Evolutionary conservation across 176 grass and related monocot species (phyloP).

Genomic region (Aegilops bicornis): DNA sequence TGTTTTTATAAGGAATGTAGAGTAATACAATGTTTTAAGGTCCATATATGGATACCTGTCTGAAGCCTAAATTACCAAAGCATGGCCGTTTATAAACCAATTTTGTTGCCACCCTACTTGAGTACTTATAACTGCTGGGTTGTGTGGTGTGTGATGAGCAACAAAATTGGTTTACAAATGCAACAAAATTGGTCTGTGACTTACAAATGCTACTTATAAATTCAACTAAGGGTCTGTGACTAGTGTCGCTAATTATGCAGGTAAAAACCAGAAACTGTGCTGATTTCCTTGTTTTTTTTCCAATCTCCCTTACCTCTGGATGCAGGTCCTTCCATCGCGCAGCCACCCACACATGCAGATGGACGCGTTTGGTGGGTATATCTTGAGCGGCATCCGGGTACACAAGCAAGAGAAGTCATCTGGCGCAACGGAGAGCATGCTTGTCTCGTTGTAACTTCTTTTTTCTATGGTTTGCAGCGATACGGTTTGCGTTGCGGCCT

Average conservation of each 20-base stretch:
- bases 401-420: conserved; percentile 10
- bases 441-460: too few species aligned
- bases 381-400: conserved; percentile 71
- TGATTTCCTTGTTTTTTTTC: background rate
- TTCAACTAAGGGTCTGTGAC: too few species aligned
- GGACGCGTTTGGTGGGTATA: conserved; percentile 90
- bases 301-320: background rate
- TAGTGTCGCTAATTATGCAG: background rate
- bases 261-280: too few species aligned
- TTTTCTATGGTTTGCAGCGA: too few species aligned
- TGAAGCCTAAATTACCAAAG: background rate
- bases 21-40: background rate
- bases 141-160: background rate
- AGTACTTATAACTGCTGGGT: background rate
- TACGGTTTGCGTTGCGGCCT: too few species aligned
- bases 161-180: too few species aligned
- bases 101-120: background rate
- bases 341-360: conserved; percentile 94
- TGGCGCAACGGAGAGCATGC: too few species aligned
- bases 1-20: background rate
- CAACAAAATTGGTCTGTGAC: too few species aligned
- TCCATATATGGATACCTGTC: background rate
- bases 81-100: background rate
- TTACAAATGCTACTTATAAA: too few species aligned
- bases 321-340: conserved; percentile 78